Conservation (phyloP, 2,329 filamentous ascomycete species). For the Talaromyces piceae region DNA sequence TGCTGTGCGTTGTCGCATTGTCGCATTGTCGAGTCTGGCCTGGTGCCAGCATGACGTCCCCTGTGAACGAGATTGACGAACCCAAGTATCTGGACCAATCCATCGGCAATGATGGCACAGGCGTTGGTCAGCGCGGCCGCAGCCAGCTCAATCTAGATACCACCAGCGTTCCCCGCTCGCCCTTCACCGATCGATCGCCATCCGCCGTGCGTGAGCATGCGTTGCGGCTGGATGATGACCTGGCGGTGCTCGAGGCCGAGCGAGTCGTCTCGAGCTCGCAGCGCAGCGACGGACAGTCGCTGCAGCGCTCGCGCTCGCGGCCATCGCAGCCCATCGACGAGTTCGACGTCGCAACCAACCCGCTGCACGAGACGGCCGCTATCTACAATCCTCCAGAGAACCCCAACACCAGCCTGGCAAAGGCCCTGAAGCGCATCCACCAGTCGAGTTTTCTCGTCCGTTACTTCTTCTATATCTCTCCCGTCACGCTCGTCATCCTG, state of each 20-base stretch:
- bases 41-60: conserved; percentile 8
- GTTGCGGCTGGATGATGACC: conserved; percentile 57
- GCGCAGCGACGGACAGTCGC: conserved; percentile 35
- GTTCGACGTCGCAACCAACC: conserved; percentile 60
- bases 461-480: conserved; percentile 65
- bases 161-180: background rate
- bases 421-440: conserved; percentile 58
- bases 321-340: conserved; percentile 55
- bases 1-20: too few species aligned
- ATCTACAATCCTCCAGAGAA: conserved; percentile 59
- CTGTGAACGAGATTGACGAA: conserved; percentile 8
- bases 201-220: conserved; percentile 54
- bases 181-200: conserved; percentile 36
- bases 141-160: conserved; percentile 4
- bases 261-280: conserved; percentile 46
- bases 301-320: conserved; percentile 47
- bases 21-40: background rate
- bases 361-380: conserved; percentile 59
- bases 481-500: conserved; percentile 56
- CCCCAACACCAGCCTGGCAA: conserved; percentile 54
- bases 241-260: conserved; percentile 59
- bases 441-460: conserved; percentile 59
- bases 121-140: background rate
- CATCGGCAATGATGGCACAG: background rate
- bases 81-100: background rate